Percentiles rank a stretch among this genome's conserved stretches.
phyloP scores from a whole-genome alignment of 1,284 basidiomycete genomes.

The Puccinia triticina region DNA sequence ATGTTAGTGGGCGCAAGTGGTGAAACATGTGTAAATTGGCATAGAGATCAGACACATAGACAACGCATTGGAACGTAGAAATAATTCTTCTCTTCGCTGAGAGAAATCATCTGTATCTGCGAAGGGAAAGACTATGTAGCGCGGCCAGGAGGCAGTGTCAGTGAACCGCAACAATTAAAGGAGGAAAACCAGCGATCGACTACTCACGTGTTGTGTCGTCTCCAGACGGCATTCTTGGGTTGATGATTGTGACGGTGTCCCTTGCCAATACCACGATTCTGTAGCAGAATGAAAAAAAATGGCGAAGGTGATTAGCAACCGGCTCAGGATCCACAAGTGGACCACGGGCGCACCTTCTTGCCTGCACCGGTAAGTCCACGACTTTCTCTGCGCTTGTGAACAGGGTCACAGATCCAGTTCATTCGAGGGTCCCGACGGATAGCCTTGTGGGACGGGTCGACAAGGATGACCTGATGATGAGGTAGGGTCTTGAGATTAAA shows the following conservation, averaged over 20 bases:
- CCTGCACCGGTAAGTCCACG: slow-evolving; percentile 96
- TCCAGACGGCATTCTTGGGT: slow-evolving; percentile 88
- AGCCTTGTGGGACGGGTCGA: slow-evolving; percentile 86
- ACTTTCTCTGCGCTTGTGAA: slow-evolving; percentile 97
- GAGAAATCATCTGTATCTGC: slow-evolving; percentile 82
- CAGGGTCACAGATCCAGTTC: slow-evolving; percentile 98
- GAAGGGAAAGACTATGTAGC: slow-evolving; percentile 78
- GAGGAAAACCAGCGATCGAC: background rate
- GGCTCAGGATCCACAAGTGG: background rate
- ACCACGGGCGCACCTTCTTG: slow-evolving; percentile 67
- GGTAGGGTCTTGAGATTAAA: slow-evolving; percentile 64
- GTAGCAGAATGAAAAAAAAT: slow-evolving; percentile 36
- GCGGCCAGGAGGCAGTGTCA: slow-evolving; percentile 37
- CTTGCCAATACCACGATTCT: slow-evolving; percentile 93
- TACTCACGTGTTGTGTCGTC: slow-evolving; percentile 84
- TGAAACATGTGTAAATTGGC: slow-evolving; percentile 27
- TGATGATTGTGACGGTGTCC: slow-evolving; percentile 94
- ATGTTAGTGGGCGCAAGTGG: background rate
- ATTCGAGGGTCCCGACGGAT: slow-evolving; percentile 93
- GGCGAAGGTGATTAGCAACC: slow-evolving; percentile 1
- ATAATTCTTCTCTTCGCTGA: slow-evolving; percentile 9
- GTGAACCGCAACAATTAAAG: background rate
- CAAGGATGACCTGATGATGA: slow-evolving; percentile 90
- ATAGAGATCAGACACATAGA: slow-evolving; percentile 24
- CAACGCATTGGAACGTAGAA: slow-evolving; percentile 12